Conservation (phyloP, 2,329 filamentous ascomycete species). For the Tolypocladium endophyticum region DNA sequence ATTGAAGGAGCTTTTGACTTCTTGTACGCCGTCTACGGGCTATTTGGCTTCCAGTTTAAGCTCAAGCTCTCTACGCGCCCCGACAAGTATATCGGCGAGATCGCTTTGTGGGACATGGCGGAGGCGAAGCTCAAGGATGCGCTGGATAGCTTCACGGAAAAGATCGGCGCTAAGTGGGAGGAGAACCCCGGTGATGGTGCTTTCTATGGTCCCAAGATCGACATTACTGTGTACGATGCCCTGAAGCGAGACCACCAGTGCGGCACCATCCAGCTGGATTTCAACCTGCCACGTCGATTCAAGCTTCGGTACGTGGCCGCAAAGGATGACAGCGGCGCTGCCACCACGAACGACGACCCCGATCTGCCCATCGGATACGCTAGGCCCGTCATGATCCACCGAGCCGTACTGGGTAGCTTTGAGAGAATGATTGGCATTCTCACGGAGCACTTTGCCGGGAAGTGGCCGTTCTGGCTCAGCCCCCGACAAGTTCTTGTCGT, state of each 20-base stretch:
- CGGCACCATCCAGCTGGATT: slow-evolving; percentile 88
- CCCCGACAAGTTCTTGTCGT: slow-evolving; percentile 61
- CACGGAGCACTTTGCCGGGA: slow-evolving; percentile 75
- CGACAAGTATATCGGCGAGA: slow-evolving; percentile 80
- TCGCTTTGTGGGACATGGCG: slow-evolving; percentile 81
- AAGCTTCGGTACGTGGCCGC: slow-evolving; percentile 39
- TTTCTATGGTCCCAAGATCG: slow-evolving; percentile 98
- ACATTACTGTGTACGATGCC: slow-evolving; percentile 87
- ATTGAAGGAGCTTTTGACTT: slow-evolving; percentile 84
- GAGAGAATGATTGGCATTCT: slow-evolving; percentile 61
- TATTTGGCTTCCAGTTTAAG: slow-evolving; percentile 64
- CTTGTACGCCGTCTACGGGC: slow-evolving; percentile 60
- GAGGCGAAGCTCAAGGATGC: slow-evolving; percentile 72
- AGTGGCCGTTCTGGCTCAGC: slow-evolving; percentile 84
- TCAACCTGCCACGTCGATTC: slow-evolving; percentile 51
- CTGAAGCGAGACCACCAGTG: slow-evolving; percentile 53
- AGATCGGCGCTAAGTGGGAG: slow-evolving; percentile 62
- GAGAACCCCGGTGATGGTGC: slow-evolving; percentile 92
- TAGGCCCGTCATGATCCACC: slow-evolving; percentile 78
- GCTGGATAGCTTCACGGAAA: slow-evolving; percentile 62
- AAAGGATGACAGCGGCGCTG: slow-evolving; percentile 30
- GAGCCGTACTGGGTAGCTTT: slow-evolving; percentile 66
- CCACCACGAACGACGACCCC: slow-evolving; percentile 31
- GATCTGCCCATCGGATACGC: slow-evolving; percentile 59
- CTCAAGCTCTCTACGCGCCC: slow-evolving; percentile 84